Percentiles rank a stretch among this genome's conserved stretches.
phyloP scores from a whole-genome alignment of 1,284 basidiomycete species.

The Ganoderma lucidum region DNA sequence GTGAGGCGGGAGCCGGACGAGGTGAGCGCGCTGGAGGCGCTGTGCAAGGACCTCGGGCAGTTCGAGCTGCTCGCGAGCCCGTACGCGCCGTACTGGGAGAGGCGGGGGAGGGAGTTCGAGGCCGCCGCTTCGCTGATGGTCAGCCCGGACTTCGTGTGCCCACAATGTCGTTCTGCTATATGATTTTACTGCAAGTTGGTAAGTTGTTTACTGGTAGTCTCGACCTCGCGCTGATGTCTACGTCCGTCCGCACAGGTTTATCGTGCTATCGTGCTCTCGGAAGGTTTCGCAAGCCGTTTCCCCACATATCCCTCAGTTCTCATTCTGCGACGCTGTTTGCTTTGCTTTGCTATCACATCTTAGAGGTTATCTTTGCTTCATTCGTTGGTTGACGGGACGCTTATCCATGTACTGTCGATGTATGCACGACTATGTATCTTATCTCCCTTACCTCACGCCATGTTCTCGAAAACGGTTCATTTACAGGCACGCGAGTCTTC shows the following conservation, averaged over 20 bases:
- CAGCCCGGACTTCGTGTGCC: constrained; percentile 27
- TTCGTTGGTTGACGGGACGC: background rate
- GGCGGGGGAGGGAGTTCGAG: constrained; percentile 20
- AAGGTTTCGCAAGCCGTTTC: no score
- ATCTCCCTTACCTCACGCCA: background rate
- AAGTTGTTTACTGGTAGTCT: background rate
- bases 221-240: background rate
- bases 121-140: constrained; percentile 12
- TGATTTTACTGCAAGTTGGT: constrained; percentile 11
- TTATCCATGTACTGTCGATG: background rate
- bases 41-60: constrained; percentile 17
- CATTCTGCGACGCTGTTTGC: background rate
- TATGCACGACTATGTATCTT: background rate
- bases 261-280: background rate
- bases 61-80: constrained; percentile 28
- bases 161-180: constrained; percentile 30
- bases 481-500: background rate
- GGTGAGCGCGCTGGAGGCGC: constrained; percentile 9
- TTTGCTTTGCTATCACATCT: background rate
- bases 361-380: background rate
- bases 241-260: background rate
- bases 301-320: background rate
- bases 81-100: constrained; percentile 31
- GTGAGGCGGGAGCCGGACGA: constrained; percentile 3
- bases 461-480: background rate